Evolutionary conservation across 495 filamentous ascomycete genomes (phyloP).

Genomic region (Hypoxylon lienhwacheense): DNA sequence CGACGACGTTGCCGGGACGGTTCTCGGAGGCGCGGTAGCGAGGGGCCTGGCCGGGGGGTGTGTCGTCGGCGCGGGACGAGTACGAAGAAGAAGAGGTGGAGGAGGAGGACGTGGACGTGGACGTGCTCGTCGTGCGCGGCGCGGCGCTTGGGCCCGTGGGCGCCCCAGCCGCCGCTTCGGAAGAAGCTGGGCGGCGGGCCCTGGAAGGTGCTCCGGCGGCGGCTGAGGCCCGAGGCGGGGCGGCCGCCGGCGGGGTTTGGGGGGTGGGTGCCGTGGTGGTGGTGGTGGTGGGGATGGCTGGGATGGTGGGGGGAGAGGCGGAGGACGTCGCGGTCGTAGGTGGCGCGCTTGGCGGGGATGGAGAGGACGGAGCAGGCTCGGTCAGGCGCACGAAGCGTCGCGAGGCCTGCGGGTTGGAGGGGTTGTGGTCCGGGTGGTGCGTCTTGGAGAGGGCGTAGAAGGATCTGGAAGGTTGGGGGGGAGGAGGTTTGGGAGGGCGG

Average conservation of each 20-base stretch:
- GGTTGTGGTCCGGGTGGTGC: slow-evolving; percentile 95
- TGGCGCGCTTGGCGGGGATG: slow-evolving; percentile 67
- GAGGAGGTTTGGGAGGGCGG: slow-evolving; percentile 1
- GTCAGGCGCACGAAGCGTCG: slow-evolving; percentile 81
- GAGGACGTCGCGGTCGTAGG: slow-evolving; percentile 75
- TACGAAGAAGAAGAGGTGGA: slow-evolving; percentile 30
- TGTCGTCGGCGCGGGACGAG: slow-evolving; percentile 38
- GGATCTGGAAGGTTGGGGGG: slow-evolving; percentile 54
- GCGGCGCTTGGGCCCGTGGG: slow-evolving; percentile 52
- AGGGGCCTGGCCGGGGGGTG: slow-evolving; percentile 52
- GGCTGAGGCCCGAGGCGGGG: slow-evolving; percentile 76
- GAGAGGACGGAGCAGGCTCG: slow-evolving; percentile 83
- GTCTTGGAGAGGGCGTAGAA: slow-evolving; percentile 91
- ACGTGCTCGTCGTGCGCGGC: slow-evolving; percentile 48
- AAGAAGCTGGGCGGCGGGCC: slow-evolving; percentile 93
- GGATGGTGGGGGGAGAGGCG: slow-evolving; percentile 39
- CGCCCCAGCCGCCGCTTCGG: slow-evolving; percentile 71
- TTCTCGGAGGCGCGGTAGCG: slow-evolving; percentile 63
- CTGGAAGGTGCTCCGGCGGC: slow-evolving; percentile 70
- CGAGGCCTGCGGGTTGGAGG: slow-evolving; percentile 67
- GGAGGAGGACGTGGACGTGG: slow-evolving; percentile 19
- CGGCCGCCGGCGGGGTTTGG: slow-evolving; percentile 65
- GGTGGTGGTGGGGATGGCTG: slow-evolving; percentile 29
- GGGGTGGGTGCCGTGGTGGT: slow-evolving; percentile 48
- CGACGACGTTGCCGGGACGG: no score